Evolutionary conservation across 768 basidiomycete genomes (phyloP).

Genomic region (Clathrus columnatus): DNA sequence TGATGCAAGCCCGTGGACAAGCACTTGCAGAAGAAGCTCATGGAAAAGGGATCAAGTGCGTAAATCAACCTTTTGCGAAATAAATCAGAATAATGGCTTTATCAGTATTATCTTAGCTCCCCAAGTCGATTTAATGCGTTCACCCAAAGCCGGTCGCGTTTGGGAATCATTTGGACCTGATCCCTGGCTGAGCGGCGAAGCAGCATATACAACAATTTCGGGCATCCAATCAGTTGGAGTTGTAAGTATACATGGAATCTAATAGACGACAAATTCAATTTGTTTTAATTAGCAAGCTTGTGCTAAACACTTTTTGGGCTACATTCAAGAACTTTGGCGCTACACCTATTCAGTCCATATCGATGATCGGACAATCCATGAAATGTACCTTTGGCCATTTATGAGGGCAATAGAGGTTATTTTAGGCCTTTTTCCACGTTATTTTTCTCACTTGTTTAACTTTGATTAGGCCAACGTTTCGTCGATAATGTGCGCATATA

Average conservation of each 20-base stretch:
- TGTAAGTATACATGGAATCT: constrained; percentile 1
- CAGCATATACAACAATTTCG: constrained; percentile 43
- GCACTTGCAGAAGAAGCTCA: constrained; percentile 12
- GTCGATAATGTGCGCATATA: constrained; percentile 44
- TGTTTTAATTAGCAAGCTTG: constrained; percentile 3
- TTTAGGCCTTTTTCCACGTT: constrained; percentile 17
- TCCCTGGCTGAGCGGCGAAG: constrained; percentile 45
- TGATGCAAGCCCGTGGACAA: constrained; percentile 11
- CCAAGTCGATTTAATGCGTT: constrained; percentile 13
- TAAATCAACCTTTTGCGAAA: not conserved
- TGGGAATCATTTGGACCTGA: constrained; percentile 31
- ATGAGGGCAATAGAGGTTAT: constrained; percentile 22
- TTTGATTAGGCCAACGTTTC: constrained; percentile 61
- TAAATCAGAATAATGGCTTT: not conserved
- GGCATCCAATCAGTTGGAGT: constrained; percentile 48
- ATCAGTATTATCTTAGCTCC: constrained; percentile 13
- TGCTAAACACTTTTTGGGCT: constrained; percentile 30
- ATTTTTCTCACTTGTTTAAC: no score
- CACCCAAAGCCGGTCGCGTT: constrained; percentile 6
- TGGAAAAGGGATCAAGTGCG: constrained; percentile 12
- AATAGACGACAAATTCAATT: constrained; percentile 17
- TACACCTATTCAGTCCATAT: constrained; percentile 12
- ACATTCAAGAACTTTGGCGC: constrained; percentile 19
- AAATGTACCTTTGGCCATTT: constrained; percentile 14
- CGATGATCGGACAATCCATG: constrained; percentile 15